Conservation (phyloP, 1,284 basidiomycete genomes). For the Caloboletus firmus region DNA sequence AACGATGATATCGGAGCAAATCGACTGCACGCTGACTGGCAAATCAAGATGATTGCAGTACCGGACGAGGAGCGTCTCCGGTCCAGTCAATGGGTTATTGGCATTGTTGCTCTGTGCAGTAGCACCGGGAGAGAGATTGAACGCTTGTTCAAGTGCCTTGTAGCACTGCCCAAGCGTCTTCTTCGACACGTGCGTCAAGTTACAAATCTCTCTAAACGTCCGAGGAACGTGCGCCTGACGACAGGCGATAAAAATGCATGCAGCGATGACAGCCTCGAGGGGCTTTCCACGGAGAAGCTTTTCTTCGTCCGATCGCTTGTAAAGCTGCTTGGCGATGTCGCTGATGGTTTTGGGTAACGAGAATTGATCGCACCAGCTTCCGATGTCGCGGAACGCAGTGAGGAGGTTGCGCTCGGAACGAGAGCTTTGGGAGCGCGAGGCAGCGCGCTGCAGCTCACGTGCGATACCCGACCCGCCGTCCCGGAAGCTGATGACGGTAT, state of each 20-base stretch:
- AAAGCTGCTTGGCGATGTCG: slow-evolving; percentile 95
- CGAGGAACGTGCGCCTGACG: slow-evolving; percentile 91
- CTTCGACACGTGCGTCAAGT: slow-evolving; percentile 91
- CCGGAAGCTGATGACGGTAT: slow-evolving; percentile 92
- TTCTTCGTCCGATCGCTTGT: slow-evolving; percentile 95
- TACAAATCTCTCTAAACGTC: slow-evolving; percentile 95
- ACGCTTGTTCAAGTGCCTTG: slow-evolving; percentile 90
- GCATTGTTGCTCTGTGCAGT: slow-evolving; percentile 46
- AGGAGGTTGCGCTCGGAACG: slow-evolving; percentile 84
- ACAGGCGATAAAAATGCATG: slow-evolving; percentile 98
- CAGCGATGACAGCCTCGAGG: slow-evolving; percentile 91
- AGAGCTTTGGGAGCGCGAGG: slow-evolving; percentile 72
- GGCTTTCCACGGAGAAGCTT: slow-evolving; percentile 91
- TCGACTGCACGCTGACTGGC: slow-evolving; percentile 79
- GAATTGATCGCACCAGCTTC: slow-evolving; percentile 92
- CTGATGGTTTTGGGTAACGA: slow-evolving; percentile 92
- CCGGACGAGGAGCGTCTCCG: slow-evolving; percentile 88
- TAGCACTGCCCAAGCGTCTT: slow-evolving; percentile 95
- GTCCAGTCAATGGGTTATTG: slow-evolving; percentile 51
- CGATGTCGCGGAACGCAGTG: slow-evolving; percentile 88
- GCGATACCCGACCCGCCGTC: slow-evolving; percentile 94
- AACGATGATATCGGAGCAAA: slow-evolving; percentile 83
- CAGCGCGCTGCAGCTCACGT: slow-evolving; percentile 89
- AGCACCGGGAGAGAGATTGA: slow-evolving; percentile 79
- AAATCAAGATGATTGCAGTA: slow-evolving; percentile 93